Evolutionary conservation across 1,139 yeast genomes (phyloP), one percentile per base, ranked within the genome.

Genomic region (Geotrichum australiense): DNA sequence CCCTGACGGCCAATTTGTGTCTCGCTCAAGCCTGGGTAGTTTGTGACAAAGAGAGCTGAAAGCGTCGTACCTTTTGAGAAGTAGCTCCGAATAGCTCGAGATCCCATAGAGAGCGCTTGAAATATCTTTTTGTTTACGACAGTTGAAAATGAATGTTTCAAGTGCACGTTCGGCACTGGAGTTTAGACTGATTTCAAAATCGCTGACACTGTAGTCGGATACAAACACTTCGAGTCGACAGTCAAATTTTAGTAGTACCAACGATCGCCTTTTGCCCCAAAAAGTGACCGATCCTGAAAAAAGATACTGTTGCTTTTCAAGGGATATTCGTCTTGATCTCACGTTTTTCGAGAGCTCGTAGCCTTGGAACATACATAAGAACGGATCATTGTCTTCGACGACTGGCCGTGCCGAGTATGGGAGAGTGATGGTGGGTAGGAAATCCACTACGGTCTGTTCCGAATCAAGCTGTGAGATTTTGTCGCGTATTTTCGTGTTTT

Each of bases 31-130:
- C 14, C 27, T 20, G 2, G 27, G 20, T 33, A 38, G 44, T 21
- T 39, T 45, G 6, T 32, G 14, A 1, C 48, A 41, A 15, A 55
- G 43, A n/a, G 37, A 25, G 5, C 40, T 42, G 37, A 54, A 55
- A 12, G 48, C 50, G 2, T 38, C 33, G 12, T 42, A 35, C 12
- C 59, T 48, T 20, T 42, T 51, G 21, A 39, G 25, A n/a, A 39
- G 36, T 28, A 53, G 23, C 31, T 49, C 49, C 2, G 50, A 50
- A 40, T 54, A 55, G 35, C 49, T 50, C 6, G 55, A 47, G 23
- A 55, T 31, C 3, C 57, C 59, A 29, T 47, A 43, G 45, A 55
- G 46, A 11, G 50, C 49, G 21, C 39, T 40, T 21, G 47, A 45
- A 8, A 54, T 43, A 34, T 55, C 50, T 8, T 33, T 33, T 11